Evolutionary conservation across 2,329 filamentous ascomycete genomes (phyloP), one percentile per base, ranked within the genome.

Genomic region (Pochonia chlamydosporia): DNA sequence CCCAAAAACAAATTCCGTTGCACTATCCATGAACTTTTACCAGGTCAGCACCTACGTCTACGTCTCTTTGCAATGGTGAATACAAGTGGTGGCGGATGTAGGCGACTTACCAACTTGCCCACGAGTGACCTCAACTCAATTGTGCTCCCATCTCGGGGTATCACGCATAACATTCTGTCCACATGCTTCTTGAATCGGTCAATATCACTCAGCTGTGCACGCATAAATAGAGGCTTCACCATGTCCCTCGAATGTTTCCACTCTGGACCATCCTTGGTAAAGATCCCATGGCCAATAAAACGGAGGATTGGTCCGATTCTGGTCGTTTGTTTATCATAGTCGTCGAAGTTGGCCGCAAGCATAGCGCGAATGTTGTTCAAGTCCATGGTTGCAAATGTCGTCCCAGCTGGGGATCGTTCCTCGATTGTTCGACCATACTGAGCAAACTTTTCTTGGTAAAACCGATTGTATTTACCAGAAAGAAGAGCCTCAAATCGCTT

Each of bases 161-260:
- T 39, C 11, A 41, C 18, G 24, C 16, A 9, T 24, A 49, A 43
- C 47, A 49, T 45, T 21, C 47, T 36, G 24, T 49, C 43, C 24
- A 49, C 47, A 25, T 49, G 47, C 21, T 43, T 49, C 43, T 49
- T 42, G 37, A 49, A 49, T 7, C 30, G 47, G 14, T 49, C 24
- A 24, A 49, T 13, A 20, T 49, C 47, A 25, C 47, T 49, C 18
- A 49, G 18, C 28, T 49, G 36, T 7, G 47, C 47, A 14, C 47
- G 47, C 23, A 25, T 36, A 21, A 49, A 49, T 16, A 49, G 35
- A 8, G 47, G 47, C 21, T 28, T 37, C 2, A 49, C 36, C 36
- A 44, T 24, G 9, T 49, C 43, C 24, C 47, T 35, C 14, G 47
- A 49, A 25, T 42, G 47, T 41, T 39, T 36, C 47, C 47, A 49